A percentile compares a stretch with the other conserved stretches of the same genome.
Evolutionary conservation across 805 yeast genomes (phyloP).

Genomic region (Candida montana): DNA sequence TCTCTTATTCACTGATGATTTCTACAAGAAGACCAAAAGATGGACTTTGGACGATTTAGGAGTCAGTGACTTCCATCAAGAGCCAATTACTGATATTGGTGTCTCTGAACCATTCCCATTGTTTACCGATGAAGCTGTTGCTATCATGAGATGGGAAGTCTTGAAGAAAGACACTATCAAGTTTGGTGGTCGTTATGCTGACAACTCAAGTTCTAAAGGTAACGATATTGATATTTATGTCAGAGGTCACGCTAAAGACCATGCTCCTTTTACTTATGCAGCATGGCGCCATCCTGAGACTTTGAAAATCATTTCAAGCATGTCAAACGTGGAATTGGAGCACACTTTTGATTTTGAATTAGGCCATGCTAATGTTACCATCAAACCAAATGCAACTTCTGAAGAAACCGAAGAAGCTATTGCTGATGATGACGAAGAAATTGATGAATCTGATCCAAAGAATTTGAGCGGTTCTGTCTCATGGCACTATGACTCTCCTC

Average conservation of each 20-base stretch:
- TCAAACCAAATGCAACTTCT: conserved; percentile 27
- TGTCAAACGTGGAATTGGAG: conserved; percentile 38
- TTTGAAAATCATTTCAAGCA: conserved; percentile 44
- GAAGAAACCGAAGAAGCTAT: conserved; percentile 7
- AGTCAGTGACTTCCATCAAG: conserved; percentile 28
- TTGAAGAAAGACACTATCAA: conserved; percentile 41
- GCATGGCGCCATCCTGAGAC: conserved; percentile 61
- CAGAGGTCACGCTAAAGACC: conserved; percentile 44
- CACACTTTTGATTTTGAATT: conserved; percentile 43
- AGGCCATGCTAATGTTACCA: conserved; percentile 46
- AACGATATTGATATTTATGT: conserved; percentile 43
- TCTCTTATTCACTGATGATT: conserved; percentile 33
- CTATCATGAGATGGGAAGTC: conserved; percentile 52
- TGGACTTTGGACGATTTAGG: conserved; percentile 48
- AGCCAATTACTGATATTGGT: conserved; percentile 50
- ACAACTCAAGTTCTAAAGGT: conserved; percentile 33
- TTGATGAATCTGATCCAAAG: conserved; percentile 8
- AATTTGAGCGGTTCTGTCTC: conserved; percentile 49
- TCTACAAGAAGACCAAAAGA: conserved; percentile 31
- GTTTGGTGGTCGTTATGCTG: conserved; percentile 38
- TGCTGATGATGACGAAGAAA: conserved; percentile 3
- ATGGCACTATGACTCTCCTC: conserved; percentile 63
- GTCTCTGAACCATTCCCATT: conserved; percentile 57
- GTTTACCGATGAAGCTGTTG: conserved; percentile 55
- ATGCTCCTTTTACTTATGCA: conserved; percentile 46